Evolutionary conservation across 2,329 filamentous ascomycete species (phyloP).

Genomic region (Verticillium alfalfae): DNA sequence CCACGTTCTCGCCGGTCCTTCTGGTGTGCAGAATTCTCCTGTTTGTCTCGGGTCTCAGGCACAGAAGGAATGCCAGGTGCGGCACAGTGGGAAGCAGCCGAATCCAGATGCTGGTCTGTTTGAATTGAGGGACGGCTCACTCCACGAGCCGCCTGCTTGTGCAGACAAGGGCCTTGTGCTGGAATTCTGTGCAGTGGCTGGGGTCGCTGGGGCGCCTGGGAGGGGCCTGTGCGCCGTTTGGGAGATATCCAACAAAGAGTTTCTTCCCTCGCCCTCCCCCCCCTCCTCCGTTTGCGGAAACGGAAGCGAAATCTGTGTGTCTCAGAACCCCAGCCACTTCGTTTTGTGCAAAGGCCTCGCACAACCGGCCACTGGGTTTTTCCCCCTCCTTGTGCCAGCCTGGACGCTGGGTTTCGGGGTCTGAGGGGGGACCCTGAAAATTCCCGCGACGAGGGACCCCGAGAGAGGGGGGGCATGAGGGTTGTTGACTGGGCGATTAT

Average conservation of each 20-base stretch:
- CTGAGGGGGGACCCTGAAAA: not conserved
- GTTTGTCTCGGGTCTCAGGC: too few relatives aligned
- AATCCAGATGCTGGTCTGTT: too few relatives aligned
- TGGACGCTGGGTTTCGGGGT: not conserved
- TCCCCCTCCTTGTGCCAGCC: not conserved
- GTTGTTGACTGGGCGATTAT: not conserved
- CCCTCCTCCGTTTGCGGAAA: not conserved
- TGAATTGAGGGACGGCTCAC: too few relatives aligned
- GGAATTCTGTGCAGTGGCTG: too few relatives aligned
- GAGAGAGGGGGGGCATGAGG: not conserved
- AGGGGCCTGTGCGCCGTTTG: too few relatives aligned
- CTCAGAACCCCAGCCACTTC: not conserved
- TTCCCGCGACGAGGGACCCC: not conserved
- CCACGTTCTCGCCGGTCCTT: not conserved
- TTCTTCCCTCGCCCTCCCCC: not conserved
- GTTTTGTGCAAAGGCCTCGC: not conserved
- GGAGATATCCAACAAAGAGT: too few relatives aligned
- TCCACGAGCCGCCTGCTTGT: too few relatives aligned
- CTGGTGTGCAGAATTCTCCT: too few relatives aligned
- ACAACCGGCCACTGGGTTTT: not conserved
- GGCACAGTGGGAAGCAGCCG: too few relatives aligned
- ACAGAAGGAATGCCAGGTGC: too few relatives aligned
- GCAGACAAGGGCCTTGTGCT: too few relatives aligned
- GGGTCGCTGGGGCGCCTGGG: too few relatives aligned
- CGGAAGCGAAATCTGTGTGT: not conserved